Conservation (phyloP, 2,329 filamentous ascomycete species). For the Aspergillus fumigatiaffinis region DNA sequence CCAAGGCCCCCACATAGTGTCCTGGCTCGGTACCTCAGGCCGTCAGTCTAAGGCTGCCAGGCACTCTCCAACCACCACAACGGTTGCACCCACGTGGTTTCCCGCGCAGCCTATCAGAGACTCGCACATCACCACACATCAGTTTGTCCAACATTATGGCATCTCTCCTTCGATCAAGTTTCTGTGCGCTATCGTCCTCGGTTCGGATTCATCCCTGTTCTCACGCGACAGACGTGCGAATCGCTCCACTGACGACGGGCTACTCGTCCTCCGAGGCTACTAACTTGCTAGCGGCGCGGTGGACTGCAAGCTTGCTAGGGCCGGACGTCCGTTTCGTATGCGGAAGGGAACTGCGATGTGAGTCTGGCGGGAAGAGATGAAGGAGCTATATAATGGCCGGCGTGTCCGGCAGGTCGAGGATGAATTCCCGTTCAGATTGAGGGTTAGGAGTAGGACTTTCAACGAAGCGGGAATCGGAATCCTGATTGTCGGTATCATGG, state of each 20-base stretch:
- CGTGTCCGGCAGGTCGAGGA: slow-evolving; percentile 1
- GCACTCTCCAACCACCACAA: not conserved
- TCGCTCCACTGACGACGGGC: not conserved
- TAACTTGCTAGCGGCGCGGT: not conserved
- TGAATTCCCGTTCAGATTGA: slow-evolving; percentile 1
- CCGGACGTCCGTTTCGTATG: not conserved
- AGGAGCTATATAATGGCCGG: not conserved
- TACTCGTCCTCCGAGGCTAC: too few species aligned
- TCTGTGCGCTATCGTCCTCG: too few species aligned
- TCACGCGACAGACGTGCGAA: not conserved
- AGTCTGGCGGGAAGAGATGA: not conserved
- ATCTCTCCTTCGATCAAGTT: not conserved
- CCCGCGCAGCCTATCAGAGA: not conserved
- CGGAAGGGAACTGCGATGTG: not conserved
- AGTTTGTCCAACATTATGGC: not conserved
- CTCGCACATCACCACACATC: not conserved
- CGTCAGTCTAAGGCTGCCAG: not conserved
- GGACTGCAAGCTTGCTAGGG: not conserved
- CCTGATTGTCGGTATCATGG: slow-evolving; percentile 9
- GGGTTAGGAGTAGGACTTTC: not conserved
- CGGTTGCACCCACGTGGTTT: not conserved
- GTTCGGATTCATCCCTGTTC: too few species aligned
- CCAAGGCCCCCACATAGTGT: not conserved
- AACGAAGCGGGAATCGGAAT: not conserved
- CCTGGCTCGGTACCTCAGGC: not conserved